Percentiles rank a stretch among this genome's conserved stretches.
Conservation (phyloP, 306 rosid genomes). For the Macrotyloma uniflorum region DNA sequence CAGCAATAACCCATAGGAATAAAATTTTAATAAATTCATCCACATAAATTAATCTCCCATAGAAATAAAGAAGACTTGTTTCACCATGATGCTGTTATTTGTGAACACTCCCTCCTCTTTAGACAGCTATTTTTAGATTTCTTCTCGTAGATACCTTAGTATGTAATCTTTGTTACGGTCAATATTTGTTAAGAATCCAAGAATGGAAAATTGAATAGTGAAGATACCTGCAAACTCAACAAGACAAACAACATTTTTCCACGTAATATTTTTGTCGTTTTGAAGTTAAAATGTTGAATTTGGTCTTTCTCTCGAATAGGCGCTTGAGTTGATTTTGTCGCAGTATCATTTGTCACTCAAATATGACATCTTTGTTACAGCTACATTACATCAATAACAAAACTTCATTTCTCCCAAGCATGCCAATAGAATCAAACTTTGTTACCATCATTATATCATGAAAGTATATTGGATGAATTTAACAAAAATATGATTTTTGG, state of each 20-base stretch:
- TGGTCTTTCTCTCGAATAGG: constrained; percentile 8
- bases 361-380: constrained; percentile 30
- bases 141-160: too few relatives aligned
- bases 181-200: too few relatives aligned
- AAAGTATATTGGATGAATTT: background rate
- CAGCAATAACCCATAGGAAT: too few relatives aligned
- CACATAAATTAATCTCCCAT: too few relatives aligned
- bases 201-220: background rate
- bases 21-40: too few relatives aligned
- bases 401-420: background rate
- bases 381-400: constrained; percentile 35
- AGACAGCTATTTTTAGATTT: too few relatives aligned
- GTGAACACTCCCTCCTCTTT: too few relatives aligned
- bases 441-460: too few relatives aligned
- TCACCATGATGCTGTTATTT: too few relatives aligned
- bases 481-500: background rate
- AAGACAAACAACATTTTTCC: background rate
- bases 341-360: background rate
- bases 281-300: constrained; percentile 12
- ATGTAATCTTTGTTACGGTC: too few relatives aligned
- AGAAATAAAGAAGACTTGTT: too few relatives aligned
- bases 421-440: too few relatives aligned
- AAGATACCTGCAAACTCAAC: background rate
- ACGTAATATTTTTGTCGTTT: constrained; percentile 5
- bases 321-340: constrained; percentile 21